Percentiles rank a stretch among this genome's conserved stretches.
Evolutionary conservation across 164 flowering plant genomes (phyloP).

Genomic region (Aristolochia californica): DNA sequence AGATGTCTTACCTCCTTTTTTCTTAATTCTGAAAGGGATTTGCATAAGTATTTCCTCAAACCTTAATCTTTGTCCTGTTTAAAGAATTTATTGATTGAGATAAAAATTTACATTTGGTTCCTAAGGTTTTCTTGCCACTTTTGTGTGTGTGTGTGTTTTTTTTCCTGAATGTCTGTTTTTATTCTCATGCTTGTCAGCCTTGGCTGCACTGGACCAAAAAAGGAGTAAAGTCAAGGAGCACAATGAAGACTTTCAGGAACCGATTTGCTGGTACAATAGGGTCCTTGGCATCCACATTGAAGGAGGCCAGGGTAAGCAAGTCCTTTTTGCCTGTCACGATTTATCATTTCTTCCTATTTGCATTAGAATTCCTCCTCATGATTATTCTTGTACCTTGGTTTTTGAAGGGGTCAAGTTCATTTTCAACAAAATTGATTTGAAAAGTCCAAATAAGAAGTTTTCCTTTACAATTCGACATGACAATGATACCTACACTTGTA

Average conservation of each 20-base stretch:
- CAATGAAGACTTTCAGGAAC: conserved; percentile 45
- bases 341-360: background rate
- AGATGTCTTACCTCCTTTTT: no score
- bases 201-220: conserved; percentile 35
- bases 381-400: conserved; percentile 6
- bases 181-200: conserved; percentile 20
- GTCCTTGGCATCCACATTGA: conserved; percentile 79
- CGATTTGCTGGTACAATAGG: conserved; percentile 74
- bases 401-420: conserved; percentile 70
- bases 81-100: background rate
- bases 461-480: conserved; percentile 61
- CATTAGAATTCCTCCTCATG: background rate
- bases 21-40: background rate
- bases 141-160: no score
- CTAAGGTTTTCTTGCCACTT: background rate
- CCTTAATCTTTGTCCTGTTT: background rate
- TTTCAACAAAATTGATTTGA: conserved; percentile 48
- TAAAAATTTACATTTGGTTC: background rate
- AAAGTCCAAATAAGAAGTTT: conserved; percentile 51
- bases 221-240: conserved; percentile 19
- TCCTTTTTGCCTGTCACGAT: background rate
- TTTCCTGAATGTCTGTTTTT: background rate
- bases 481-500: conserved; percentile 63
- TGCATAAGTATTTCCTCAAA: no score
- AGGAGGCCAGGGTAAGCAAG: conserved; percentile 62